phyloP scores from a whole-genome alignment of 2,329 filamentous ascomycete genomes.

The Microdochium nivale region DNA sequence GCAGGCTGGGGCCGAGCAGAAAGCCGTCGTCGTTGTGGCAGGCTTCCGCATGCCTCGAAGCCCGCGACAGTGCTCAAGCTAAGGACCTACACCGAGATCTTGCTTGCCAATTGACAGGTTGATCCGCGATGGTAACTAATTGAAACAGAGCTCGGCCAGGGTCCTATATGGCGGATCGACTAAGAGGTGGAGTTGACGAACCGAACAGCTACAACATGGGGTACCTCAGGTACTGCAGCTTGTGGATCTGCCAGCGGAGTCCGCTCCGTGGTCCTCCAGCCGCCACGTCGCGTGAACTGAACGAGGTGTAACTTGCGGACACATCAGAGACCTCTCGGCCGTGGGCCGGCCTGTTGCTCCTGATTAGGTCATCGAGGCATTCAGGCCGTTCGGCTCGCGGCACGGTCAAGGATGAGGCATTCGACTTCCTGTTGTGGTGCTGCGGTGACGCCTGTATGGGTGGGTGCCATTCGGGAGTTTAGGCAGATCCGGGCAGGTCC shows the following conservation, averaged over 20 bases:
- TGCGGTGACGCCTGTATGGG: not conserved
- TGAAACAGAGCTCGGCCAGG: too few species aligned
- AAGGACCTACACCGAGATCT: too few species aligned
- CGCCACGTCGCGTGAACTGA: not conserved
- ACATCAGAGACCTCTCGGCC: not conserved
- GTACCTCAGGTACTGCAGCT: not conserved
- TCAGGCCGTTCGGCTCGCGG: not conserved
- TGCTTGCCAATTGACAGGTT: too few species aligned
- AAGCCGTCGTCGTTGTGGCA: not conserved
- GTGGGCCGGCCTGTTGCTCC: not conserved
- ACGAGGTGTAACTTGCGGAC: not conserved
- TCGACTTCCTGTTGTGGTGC: not conserved
- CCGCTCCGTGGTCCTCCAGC: not conserved
- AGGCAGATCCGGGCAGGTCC: conserved; percentile 1
- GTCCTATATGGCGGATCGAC: too few species aligned
- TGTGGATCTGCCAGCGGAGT: not conserved
- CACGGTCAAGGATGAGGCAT: not conserved
- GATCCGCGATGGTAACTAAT: too few species aligned
- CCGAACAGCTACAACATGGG: not conserved
- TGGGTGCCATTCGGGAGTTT: not conserved
- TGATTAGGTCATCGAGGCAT: not conserved
- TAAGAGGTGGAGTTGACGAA: too few species aligned
- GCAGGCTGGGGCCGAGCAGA: not conserved
- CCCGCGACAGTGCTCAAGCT: not conserved
- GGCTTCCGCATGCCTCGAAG: not conserved